These are phyloP conservation scores for Mortierella sp. DNA, from an alignment of 371 early-diverging fungal genomes.

Conservation along the genomic window DNA sequence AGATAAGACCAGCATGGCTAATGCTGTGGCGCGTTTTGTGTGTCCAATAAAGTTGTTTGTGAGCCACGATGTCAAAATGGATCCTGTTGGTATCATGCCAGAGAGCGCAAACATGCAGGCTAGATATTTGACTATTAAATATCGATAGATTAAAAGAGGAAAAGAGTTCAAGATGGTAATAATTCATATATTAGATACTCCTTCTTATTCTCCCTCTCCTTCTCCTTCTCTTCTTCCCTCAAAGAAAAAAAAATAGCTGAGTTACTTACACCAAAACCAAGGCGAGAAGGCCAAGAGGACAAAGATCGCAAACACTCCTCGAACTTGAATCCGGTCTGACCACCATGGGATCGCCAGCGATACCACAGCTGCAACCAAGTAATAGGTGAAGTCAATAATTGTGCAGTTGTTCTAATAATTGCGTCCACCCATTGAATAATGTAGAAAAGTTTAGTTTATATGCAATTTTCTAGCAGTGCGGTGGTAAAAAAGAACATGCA, in stretches of 20 bases:
- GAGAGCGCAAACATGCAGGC: constrained; percentile 24
- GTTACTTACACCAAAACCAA: constrained; percentile 24
- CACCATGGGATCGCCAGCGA: constrained; percentile 41
- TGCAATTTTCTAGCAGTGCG: too few relatives aligned
- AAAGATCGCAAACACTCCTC: constrained; percentile 42
- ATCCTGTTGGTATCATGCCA: constrained; percentile 24
- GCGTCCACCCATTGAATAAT: background rate
- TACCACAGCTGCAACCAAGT: constrained; percentile 21
- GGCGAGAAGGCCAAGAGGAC: constrained; percentile 27
- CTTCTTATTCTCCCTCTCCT: too few relatives aligned
- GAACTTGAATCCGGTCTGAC: constrained; percentile 36
- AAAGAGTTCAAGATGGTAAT: too few relatives aligned
- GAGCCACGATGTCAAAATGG: constrained; percentile 53
- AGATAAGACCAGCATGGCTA: constrained; percentile 67
- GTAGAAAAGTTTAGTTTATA: too few relatives aligned
- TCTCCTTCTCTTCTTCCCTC: too few relatives aligned
- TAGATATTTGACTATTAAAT: constrained; percentile 24
- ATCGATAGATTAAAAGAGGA: background rate
- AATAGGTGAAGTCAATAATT: constrained; percentile 42
- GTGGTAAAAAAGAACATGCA: background rate
- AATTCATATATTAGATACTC: too few relatives aligned
- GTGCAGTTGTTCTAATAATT: constrained; percentile 23
- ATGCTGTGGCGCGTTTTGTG: constrained; percentile 69
- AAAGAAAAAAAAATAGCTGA: background rate
- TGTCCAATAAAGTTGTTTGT: constrained; percentile 71